These are phyloP conservation scores for Barnettozyma populi DNA, from an alignment of 805 yeast species.

Conservation along the genomic window DNA sequence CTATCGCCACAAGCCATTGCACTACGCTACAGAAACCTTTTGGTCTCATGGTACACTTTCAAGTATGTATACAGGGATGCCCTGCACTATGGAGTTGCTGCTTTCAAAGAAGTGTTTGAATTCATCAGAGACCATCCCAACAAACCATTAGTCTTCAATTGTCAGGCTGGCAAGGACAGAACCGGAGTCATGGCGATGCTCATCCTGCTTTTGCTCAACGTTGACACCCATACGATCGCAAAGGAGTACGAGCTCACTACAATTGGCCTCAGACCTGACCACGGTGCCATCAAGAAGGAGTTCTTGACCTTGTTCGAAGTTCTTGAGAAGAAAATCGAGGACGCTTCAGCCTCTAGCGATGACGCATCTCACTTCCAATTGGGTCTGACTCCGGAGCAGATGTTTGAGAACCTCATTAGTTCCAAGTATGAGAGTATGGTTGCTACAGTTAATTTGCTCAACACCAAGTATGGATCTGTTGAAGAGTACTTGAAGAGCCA, in stretches of 20 bases:
- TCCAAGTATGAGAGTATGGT: constrained; percentile 68
- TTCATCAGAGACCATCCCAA: constrained; percentile 50
- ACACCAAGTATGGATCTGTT: constrained; percentile 49
- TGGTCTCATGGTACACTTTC: constrained; percentile 58
- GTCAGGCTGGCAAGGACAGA: constrained; percentile 85
- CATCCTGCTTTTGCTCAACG: constrained; percentile 56
- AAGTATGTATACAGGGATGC: constrained; percentile 58
- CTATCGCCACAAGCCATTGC: constrained; percentile 64
- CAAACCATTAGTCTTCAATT: constrained; percentile 59
- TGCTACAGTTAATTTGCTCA: constrained; percentile 49
- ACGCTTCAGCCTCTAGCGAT: constrained; percentile 2
- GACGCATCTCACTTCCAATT: constrained; percentile 4
- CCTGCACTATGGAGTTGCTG: constrained; percentile 41
- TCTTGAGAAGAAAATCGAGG: constrained; percentile 4
- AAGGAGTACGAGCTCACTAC: constrained; percentile 76
- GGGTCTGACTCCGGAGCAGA: constrained; percentile 34
- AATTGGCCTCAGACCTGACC: constrained; percentile 51
- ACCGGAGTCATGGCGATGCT: constrained; percentile 74
- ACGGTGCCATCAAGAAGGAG: constrained; percentile 20
- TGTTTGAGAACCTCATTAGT: constrained; percentile 55
- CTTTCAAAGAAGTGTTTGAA: constrained; percentile 46
- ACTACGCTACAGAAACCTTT: constrained; percentile 44
- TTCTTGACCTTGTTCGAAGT: constrained; percentile 16
- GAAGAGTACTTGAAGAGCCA: constrained; percentile 39
- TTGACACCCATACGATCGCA: constrained; percentile 58